These are phyloP conservation scores for Pyrenopolyporus hunteri DNA, from an alignment of 495 filamentous ascomycete species.

Conservation along the genomic window DNA sequence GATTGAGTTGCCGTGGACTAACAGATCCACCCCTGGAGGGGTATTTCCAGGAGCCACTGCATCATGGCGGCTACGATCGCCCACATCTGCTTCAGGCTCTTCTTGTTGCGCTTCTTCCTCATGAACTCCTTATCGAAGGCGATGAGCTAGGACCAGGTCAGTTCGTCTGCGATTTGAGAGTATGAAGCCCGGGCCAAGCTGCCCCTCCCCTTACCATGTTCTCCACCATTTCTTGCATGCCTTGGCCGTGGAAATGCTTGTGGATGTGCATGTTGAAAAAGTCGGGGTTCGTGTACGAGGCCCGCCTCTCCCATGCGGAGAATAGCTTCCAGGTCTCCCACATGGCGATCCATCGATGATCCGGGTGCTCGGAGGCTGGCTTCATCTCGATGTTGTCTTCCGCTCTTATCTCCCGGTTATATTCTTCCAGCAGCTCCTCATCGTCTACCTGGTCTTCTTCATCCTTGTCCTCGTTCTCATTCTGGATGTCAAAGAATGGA, in stretches of 20 bases:
- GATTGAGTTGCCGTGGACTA: neutral
- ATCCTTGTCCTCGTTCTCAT: conserved; percentile 27
- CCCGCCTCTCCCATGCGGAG: conserved; percentile 25
- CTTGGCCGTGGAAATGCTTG: conserved; percentile 27
- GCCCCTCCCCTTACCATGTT: conserved; percentile 28
- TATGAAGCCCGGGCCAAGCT: neutral
- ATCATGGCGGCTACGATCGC: conserved; percentile 28
- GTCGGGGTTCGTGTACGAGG: conserved; percentile 30
- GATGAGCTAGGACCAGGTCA: conserved; percentile 19
- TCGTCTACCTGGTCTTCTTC: conserved; percentile 25
- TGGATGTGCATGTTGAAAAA: conserved; percentile 30
- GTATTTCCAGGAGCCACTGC: conserved; percentile 31
- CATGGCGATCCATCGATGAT: conserved; percentile 30
- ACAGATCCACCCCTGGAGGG: conserved; percentile 24
- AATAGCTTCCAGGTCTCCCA: conserved; percentile 35
- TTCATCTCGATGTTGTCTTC: conserved; percentile 31
- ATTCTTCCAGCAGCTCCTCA: conserved; percentile 21
- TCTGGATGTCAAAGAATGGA: conserved; percentile 33
- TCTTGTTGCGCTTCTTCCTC: conserved; percentile 29
- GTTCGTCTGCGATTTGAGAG: neutral
- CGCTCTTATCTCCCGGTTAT: conserved; percentile 18
- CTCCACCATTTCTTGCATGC: conserved; percentile 30
- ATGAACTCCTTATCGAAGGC: conserved; percentile 26
- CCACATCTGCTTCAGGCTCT: conserved; percentile 25
- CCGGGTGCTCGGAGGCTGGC: conserved; percentile 23